Percentiles rank a stretch among this genome's conserved stretches.
These are phyloP conservation scores for Alectoria sarmentosa DNA, from an alignment of 495 filamentous ascomycete genomes.

Conservation along the genomic window DNA sequence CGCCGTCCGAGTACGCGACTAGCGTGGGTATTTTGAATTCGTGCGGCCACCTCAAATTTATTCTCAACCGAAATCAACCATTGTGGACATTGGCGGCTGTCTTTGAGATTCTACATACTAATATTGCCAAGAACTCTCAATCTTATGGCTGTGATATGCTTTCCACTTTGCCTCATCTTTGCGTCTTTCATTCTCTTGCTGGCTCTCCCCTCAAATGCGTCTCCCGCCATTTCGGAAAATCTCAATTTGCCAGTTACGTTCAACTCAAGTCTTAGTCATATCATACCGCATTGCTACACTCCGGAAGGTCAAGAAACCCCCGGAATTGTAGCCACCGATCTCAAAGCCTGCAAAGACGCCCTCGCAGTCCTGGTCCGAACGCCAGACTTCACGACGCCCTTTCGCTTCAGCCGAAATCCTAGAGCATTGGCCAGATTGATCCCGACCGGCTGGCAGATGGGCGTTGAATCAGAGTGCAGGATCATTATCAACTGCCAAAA, in stretches of 20 bases:
- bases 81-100: not conserved
- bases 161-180: not conserved
- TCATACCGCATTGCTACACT: not conserved
- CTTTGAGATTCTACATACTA: not conserved
- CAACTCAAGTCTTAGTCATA: not conserved
- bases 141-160: too few species aligned
- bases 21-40: not conserved
- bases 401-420: conserved; percentile 3
- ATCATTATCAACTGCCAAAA: conserved; percentile 11
- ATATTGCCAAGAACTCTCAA: not conserved
- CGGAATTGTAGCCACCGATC: not conserved
- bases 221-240: too few species aligned
- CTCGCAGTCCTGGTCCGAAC: not conserved
- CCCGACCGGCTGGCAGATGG: not conserved
- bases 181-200: not conserved
- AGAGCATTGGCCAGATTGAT: not conserved
- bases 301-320: not conserved
- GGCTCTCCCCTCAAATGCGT: too few species aligned
- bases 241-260: not conserved
- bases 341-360: not conserved
- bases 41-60: not conserved
- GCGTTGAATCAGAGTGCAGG: not conserved
- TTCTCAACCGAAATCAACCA: not conserved
- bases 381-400: not conserved
- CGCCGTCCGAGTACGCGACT: not conserved